Base-by-base conservation (phyloP, 257 asterid species). In the Echium plantagineum region DNA sequence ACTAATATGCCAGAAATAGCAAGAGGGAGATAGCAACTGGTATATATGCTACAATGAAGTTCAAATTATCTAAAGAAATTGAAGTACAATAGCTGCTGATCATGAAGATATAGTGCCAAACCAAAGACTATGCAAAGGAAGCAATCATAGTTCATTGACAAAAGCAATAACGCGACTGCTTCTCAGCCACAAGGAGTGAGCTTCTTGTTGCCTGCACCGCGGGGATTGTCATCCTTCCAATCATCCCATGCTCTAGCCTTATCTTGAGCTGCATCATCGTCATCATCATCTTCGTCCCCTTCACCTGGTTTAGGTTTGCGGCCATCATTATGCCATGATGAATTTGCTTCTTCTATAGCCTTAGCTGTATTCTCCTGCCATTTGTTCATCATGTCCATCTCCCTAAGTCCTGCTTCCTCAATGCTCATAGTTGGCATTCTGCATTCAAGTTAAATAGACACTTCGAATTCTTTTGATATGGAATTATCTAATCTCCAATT, bases 201-300 rank as follows among this genome's bases (percentile, higher is more conserved):
- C 77, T 91, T 91, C 85, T 77, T 91, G 63, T 91, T 91, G 62
- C 98, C 98, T 9, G 94, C 94, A 22, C 98, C 98, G 24, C 97
- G 95, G 59, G 95, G 97, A 69, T 88, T 91, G 61, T 91, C 98
- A 20, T 91, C 98, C 74, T 91, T 91, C 98, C 98, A 91, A 78
- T 91, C 98, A 53, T 86, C 98, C 98, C 94, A 89, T 0, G 94
- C 94, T 74, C 97, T 84, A 9, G 94, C 98, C 84, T 82, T 84
- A 0, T 84, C 97, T 74, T 79, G 85, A 46, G 98, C 97, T 49
- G 84, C 95, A 67, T 84, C 97, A 28, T 85, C n/a, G n/a, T n/a
- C 94, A 32, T 87, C 26, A 24, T 24, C 94, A 32, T 87, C 86
- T 0, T 85, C 95, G 0, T 84, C 86, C 0, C 72, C 94, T 51